Evolutionary conservation across 768 basidiomycete species (phyloP).

Genomic region (Suillus cothurnatus): DNA sequence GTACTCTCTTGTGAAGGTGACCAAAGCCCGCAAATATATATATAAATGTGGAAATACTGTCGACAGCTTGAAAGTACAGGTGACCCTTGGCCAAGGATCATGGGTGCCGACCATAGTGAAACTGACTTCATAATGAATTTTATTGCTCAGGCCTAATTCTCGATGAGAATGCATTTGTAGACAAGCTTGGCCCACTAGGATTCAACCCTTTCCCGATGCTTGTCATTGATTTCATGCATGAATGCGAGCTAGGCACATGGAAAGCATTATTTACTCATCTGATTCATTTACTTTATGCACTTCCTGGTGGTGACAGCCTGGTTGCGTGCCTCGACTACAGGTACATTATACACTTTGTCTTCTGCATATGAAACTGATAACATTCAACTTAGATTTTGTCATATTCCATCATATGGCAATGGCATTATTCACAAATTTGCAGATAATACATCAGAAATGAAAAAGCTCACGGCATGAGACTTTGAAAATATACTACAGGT

Average conservation of each 20-base stretch:
- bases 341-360: too few species aligned
- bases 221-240: neutral
- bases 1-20: neutral
- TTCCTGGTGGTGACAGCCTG: neutral
- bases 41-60: too few species aligned
- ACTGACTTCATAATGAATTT: neutral
- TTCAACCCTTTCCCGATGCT: neutral
- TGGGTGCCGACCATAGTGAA: neutral
- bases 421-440: conserved; percentile 31
- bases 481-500: conserved; percentile 39
- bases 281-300: neutral
- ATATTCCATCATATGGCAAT: conserved; percentile 32
- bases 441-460: conserved; percentile 35
- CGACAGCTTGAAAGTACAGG: too few species aligned
- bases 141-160: neutral
- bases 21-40: neutral
- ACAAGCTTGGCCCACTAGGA: neutral
- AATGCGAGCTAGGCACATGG: neutral
- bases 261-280: neutral
- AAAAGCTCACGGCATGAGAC: conserved; percentile 36
- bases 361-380: too few species aligned
- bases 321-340: neutral
- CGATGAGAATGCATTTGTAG: neutral
- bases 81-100: neutral
- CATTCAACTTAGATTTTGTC: conserved; percentile 19